Evolutionary conservation across 306 rosid species (phyloP), one percentile per base, ranked within the genome.

Genomic region (Glycine tomentella): DNA sequence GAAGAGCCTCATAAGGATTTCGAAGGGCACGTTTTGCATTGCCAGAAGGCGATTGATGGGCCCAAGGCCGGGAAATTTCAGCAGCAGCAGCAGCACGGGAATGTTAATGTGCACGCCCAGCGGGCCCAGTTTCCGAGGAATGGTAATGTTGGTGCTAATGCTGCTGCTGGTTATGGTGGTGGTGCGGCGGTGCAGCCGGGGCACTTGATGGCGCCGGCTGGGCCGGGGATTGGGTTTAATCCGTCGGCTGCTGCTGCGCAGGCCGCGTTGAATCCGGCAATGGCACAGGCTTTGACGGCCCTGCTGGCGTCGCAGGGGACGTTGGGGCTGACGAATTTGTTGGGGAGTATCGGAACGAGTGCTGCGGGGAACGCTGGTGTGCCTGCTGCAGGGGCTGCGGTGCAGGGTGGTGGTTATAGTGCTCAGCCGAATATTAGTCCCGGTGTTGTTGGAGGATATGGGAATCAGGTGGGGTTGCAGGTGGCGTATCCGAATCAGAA

Each of bases 31-130:
- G 46, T 90, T 13, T 89, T 92, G 91, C 91, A 92, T 33, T 92
- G 97, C 80, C 94, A 90, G 87, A 87, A 49, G 70, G 97, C 97
- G 3, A 86, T 92, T 52, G 97, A 92, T 40, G 94, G 97, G 74
- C 86, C 91, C 2, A 92, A 90, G 85, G 31, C 31, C 2, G 31
- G 31, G 31, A 25, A 25, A 25, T 25, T 25, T 25, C 89, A 34
- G 6, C 45, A 36, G 12, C 40, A 36, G 31, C 31, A 36, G 40
- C 31, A 25, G 31, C 31, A 25, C 31, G 31, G 31, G 31, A 25
- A 25, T 25, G 31, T 25, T 25, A 25, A 25, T 25, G 31, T 2
- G 31, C 31, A 25, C 31, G 31, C 31, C 31, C 31, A 25, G 31
- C 31, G 31, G 31, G 31, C 31, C 31, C 31, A 25, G 31, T 25